Evolutionary conservation across 2,329 filamentous ascomycete species (phyloP), one percentile per base, ranked within the genome.

Genomic region (Magnaporthales sp.): DNA sequence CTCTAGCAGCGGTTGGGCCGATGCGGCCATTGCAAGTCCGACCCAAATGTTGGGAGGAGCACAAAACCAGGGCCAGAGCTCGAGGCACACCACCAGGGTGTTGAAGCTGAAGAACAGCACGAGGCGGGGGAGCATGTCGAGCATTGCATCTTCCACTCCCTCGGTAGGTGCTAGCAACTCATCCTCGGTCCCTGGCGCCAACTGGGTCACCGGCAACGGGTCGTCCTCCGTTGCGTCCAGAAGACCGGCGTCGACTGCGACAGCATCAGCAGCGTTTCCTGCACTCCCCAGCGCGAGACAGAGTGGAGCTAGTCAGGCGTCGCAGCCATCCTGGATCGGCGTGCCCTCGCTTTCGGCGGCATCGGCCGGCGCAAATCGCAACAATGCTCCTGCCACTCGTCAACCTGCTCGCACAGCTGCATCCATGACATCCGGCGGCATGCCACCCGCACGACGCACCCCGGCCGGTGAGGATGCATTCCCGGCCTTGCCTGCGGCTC

Each of bases 401-500:
- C 54, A 19, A 30, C 56, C 56, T 15, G 26, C 4, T 27, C 61
- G 61, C 5, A 63, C 64, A 15, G 30, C 64, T 1, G 30, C 64
- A 8, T 31, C 64, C 11, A 22, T 62, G 15, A 22, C 29, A 3
- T 19, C 22, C 15, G 38, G 60, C 31, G 22, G 38, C 10, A 58
- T 27, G 24, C 69, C 62, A 66, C 66, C 22, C 22, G 29, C 54
- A n/a, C 46, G 46, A 9, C 26, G 67, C 38, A 56, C 56, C 9
- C 66, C 71, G 27, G 67, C 71, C n/a, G 77, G 75, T 62, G 78
- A 79, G 61, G 89, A 93, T 69, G 87, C 88, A 0, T 97, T 97
- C 77, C 94, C 93, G 0, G 89, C 92, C 1, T 83, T 97, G 0
- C 93, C 93, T 0, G 83, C 88, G 0, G 93, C 92, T 1, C 84